Evolutionary conservation across 2,329 filamentous ascomycete genomes (phyloP), one percentile per base, ranked within the genome.

Genomic region (Raffaelea deltoideospora): DNA sequence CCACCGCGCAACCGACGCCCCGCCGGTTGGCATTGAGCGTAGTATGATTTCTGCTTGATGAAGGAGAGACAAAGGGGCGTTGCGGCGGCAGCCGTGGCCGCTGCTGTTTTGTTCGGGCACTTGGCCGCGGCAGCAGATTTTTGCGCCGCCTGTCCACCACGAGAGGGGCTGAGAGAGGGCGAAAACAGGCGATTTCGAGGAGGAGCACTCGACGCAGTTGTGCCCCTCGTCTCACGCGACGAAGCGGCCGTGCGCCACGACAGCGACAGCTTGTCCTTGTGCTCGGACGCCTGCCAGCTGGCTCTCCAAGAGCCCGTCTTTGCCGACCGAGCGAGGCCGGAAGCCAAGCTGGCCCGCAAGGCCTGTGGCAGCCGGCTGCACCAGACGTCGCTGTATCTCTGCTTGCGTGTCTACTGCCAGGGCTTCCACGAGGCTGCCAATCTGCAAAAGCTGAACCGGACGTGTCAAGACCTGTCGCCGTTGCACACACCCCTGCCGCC

Each of bases 321-420:
- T 22, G 23, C 21, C 14, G 43, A 46, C 27, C 8, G 40, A 2
- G 24, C 27, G 4, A 22, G 38, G 7, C 27, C 33, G 3, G 35
- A 26, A 10, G 33, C 34, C 7, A 35, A 38, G 27, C 20, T 37
- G 13, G 19, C 18, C 13, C 41, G 24, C 18, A 23, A 41, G 20
- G n/a, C n/a, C n/a, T 44, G 43, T 29, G 20, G 21, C 37, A 44
- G 38, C 31, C 26, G 19, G 8, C 18, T 44, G 26, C 31, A 32
- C 33, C 35, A 32, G 22, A 36, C 38, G 31, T 45, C 45, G 3
- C 42, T 60, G 9, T 61, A 56, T 14, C 39, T 64, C 0, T 65
- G 62, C 27, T 31, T 57, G 10, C 42, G 48, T 4, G 43, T 53
- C 3, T 55, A 59, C 45, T 64, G 61, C 41, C 43, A 43, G 22